phyloP scores from a whole-genome alignment of 2,329 filamentous ascomycete species.

The Ophiocordyceps robertsii region DNA sequence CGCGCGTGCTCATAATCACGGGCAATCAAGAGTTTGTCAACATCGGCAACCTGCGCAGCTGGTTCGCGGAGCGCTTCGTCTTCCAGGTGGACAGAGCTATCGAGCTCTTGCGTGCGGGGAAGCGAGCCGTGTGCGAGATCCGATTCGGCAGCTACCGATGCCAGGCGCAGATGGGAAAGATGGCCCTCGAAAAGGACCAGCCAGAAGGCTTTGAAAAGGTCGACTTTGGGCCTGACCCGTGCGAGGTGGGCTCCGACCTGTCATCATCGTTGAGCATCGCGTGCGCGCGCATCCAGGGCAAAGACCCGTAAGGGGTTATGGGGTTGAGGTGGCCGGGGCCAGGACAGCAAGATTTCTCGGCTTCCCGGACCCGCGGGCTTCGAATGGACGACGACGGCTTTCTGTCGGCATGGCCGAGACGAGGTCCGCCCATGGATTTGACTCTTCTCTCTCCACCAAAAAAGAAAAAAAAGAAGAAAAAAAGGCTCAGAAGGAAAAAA shows the following conservation, averaged over 20 bases:
- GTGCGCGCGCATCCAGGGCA: constrained; percentile 17
- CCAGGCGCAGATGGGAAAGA: constrained; percentile 36
- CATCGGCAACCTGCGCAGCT: constrained; percentile 19
- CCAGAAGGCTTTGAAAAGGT: constrained; percentile 21
- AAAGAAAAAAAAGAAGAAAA: no score
- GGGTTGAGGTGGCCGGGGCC: not conserved
- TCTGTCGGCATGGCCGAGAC: no score
- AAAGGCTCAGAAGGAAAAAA: not conserved
- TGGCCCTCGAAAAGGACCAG: constrained; percentile 20
- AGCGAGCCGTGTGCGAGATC: constrained; percentile 29
- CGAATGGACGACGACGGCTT: no score
- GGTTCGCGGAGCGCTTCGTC: constrained; percentile 27
- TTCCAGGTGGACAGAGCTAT: constrained; percentile 34
- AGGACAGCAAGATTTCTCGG: not conserved
- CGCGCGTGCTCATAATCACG: constrained; percentile 36
- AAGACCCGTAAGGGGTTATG: constrained; percentile 7
- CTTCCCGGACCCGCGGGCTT: not conserved
- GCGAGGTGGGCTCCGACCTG: constrained; percentile 19
- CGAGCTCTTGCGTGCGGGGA: constrained; percentile 12
- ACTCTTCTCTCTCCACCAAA: no score
- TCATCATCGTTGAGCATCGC: constrained; percentile 18
- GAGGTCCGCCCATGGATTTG: no score
- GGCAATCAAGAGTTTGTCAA: constrained; percentile 32
- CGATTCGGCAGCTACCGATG: constrained; percentile 41
- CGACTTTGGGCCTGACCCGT: constrained; percentile 24